A percentile compares a stretch with the other conserved stretches of the same genome.
Conservation (phyloP, 306 rosid genomes). For the Glycine soja region DNA sequence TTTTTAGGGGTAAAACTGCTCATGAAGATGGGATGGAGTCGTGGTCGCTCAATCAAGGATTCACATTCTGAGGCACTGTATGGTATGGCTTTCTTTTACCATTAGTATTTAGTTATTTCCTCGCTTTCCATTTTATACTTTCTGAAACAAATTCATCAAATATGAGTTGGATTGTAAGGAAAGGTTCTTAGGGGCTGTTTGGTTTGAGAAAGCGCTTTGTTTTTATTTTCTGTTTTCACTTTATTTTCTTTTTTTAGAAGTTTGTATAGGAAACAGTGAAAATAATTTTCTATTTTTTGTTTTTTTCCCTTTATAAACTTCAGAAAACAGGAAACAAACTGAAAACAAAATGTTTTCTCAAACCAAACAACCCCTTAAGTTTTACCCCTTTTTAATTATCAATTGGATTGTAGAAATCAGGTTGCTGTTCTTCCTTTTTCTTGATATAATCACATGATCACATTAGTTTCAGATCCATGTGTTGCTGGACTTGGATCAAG, state of each 20-base stretch:
- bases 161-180: constrained; percentile 20
- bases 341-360: too few relatives aligned
- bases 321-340: too few relatives aligned
- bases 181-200: not conserved
- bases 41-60: constrained; percentile 92
- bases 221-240: not conserved
- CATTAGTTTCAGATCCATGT: too few relatives aligned
- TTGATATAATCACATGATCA: too few relatives aligned
- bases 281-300: too few relatives aligned
- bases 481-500: too few relatives aligned
- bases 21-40: constrained; percentile 98
- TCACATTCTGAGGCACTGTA: constrained; percentile 69
- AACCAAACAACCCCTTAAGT: too few relatives aligned
- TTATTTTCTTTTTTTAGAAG: not conserved
- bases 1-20: constrained; percentile 83
- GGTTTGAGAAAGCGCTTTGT: not conserved
- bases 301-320: too few relatives aligned
- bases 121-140: constrained; percentile 27
- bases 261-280: not conserved
- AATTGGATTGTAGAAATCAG: too few relatives aligned
- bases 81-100: constrained; percentile 57
- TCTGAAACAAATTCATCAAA: constrained; percentile 5
- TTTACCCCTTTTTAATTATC: too few relatives aligned
- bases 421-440: too few relatives aligned
- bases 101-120: not conserved